Conservation (phyloP, 2,329 filamentous ascomycete genomes). For the Alternaria sp. region DNA sequence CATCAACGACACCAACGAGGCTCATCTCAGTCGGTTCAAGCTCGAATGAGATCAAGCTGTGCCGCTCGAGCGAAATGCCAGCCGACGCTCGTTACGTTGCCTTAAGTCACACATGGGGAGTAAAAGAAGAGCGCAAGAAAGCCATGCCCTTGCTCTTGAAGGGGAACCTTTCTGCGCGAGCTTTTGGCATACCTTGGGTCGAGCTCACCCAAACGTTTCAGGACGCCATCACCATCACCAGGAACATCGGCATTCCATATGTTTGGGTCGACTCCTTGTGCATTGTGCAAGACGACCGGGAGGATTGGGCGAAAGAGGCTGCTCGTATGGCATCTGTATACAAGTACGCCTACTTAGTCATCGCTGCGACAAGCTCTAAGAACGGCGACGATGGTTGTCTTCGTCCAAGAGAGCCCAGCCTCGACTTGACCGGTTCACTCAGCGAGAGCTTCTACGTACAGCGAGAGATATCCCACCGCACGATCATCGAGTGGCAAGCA, state of each 20-base stretch:
- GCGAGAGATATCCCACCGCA: neutral
- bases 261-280: neutral
- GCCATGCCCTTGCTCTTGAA: neutral
- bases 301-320: neutral
- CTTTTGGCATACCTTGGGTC: rapidly evolving
- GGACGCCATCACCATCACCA: rapidly evolving
- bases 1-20: neutral
- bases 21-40: neutral
- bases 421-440: too few species aligned
- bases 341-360: neutral
- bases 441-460: neutral
- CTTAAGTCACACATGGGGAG: neutral
- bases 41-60: neutral
- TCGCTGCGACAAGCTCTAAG: neutral
- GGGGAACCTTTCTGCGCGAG: rapidly evolving
- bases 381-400: neutral
- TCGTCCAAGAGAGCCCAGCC: rapidly evolving
- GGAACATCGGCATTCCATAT: neutral
- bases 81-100: neutral
- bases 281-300: rapidly evolving
- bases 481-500: neutral
- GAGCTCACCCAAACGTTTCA: neutral
- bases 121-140: neutral
- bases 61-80: neutral
- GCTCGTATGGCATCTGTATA: neutral